phyloP scores from a whole-genome alignment of 2,329 filamentous ascomycete genomes.

The Monosporascus sp. region DNA sequence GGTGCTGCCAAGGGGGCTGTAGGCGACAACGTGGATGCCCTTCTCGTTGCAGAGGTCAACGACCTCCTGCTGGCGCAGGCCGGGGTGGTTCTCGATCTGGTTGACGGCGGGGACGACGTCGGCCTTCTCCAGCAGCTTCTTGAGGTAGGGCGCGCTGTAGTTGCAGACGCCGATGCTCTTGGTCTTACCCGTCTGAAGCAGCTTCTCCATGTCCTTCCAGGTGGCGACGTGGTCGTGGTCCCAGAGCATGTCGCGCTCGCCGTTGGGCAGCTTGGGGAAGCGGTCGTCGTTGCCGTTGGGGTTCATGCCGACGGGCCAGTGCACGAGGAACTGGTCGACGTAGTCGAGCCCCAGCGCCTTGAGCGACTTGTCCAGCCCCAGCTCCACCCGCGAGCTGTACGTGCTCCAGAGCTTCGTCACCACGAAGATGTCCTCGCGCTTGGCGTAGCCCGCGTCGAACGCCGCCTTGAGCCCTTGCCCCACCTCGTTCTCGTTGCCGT shows the following conservation, averaged over 20 bases:
- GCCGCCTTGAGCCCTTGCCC: conserved; percentile 72
- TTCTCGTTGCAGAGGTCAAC: conserved; percentile 63
- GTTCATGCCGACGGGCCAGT: conserved; percentile 82
- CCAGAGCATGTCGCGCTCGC: conserved; percentile 66
- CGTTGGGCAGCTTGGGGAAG: conserved; percentile 71
- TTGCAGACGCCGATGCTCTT: conserved; percentile 53
- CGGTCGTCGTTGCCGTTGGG: conserved; percentile 67
- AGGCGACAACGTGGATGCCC: conserved; percentile 68
- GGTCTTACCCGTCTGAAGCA: conserved; percentile 55
- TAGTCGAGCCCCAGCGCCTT: conserved; percentile 72
- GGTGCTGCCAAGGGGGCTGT: conserved; percentile 62
- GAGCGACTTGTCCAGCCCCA: conserved; percentile 68
- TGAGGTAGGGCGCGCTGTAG: conserved; percentile 52
- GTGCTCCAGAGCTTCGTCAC: conserved; percentile 84
- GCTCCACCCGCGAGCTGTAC: conserved; percentile 65
- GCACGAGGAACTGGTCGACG: conserved; percentile 76
- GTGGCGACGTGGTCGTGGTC: conserved; percentile 68
- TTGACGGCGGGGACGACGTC: conserved; percentile 60
- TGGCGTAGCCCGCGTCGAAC: conserved; percentile 61
- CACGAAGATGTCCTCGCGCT: conserved; percentile 76
- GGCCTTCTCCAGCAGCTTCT: conserved; percentile 46
- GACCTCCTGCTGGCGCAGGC: conserved; percentile 67
- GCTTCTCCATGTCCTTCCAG: conserved; percentile 71
- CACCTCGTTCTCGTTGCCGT: conserved; percentile 79
- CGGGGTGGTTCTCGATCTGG: conserved; percentile 72